Evolutionary conservation across 345 rosid species (phyloP), one percentile per base, ranked within the genome.

Genomic region (Bretschneidera sinensis): DNA sequence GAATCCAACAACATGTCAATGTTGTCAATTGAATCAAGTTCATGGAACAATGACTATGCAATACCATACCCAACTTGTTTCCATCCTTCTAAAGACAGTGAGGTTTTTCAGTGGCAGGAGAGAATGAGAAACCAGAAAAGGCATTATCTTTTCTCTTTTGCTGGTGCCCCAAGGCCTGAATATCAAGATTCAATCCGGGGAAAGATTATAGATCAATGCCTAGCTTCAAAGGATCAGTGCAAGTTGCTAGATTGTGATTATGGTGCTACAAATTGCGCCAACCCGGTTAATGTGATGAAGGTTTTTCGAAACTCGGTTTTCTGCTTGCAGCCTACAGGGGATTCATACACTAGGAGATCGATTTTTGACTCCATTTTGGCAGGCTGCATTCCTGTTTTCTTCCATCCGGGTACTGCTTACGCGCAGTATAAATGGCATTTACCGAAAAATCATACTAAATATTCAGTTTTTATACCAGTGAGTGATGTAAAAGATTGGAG

Each of bases 301-400:
- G 79, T 80, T 0, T 76, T 82, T 43, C 75, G 67, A 57, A 80
- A 68, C 66, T 85, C 91, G 0, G 81, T 82, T 61, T 85, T 82
- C 53, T 85, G 91, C 75, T 72, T 85, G 56, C 88, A 85, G 72
- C 91, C 91, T 1, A 68, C 71, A 2, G 91, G 91, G 1, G 91
- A 85, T 71, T 85, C 91, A 33, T 85, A 85, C 73, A 82, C 91
- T 0, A 72, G 91, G 47, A 59, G 85, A 45, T 85, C 87, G 1
- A 70, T 79, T 35, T 82, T 85, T n/a, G 91, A 85, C 52, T 69
- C 91, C 4, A 82, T 85, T 23, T 48, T 82, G 23, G 85, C 87
- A 0, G 90, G 87, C 1, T 82, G 87, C 66, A 82, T 85, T 43
- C 90, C 87, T 0, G 87, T 85, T 17, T 85, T 85, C 63, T 85